Percentiles rank a stretch among this genome's conserved stretches.
Conservation (phyloP, 1,284 basidiomycete species). For the Microbotryum lychnidis-dioicae region DNA sequence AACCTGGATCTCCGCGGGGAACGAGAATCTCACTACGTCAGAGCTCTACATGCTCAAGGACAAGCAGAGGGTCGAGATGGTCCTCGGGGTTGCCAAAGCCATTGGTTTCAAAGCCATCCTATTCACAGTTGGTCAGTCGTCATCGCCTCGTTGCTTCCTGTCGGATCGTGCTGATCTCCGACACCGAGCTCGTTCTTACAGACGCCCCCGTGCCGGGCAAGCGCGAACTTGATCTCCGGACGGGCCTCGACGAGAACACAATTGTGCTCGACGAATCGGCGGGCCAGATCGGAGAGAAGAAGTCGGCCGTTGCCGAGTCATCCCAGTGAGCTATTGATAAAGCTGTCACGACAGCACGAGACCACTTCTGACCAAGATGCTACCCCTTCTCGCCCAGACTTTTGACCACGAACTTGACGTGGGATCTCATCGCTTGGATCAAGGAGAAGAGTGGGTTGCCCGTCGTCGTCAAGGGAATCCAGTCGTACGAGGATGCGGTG, state of each 20-base stretch:
- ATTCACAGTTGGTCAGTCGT: conserved; percentile 55
- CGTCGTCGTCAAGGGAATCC: conserved; percentile 37
- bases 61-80: conserved; percentile 57
- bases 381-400: too few relatives aligned
- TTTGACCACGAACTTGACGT: conserved; percentile 7
- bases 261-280: conserved; percentile 3
- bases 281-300: conserved; percentile 1
- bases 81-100: conserved; percentile 60
- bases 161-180: too few relatives aligned
- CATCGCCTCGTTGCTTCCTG: too few relatives aligned
- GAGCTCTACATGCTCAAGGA: conserved; percentile 75
- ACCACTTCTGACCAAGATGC: too few relatives aligned
- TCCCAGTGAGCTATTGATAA: conserved; percentile 5
- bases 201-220: conserved; percentile 80
- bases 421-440: conserved; percentile 19
- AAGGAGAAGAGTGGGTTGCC: conserved; percentile 13
- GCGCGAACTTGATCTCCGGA: conserved; percentile 61
- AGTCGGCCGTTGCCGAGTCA: conserved; percentile 9
- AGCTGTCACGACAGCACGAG: too few relatives aligned
- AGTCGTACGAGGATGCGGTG: conserved; percentile 39
- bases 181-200: too few relatives aligned
- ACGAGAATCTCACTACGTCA: too few relatives aligned
- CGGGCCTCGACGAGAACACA: conserved; percentile 36
- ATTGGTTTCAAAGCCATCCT: conserved; percentile 77
- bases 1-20: too few relatives aligned